Evolutionary conservation across 2,329 filamentous ascomycete species (phyloP).

Genomic region (Blumeria graminis): DNA sequence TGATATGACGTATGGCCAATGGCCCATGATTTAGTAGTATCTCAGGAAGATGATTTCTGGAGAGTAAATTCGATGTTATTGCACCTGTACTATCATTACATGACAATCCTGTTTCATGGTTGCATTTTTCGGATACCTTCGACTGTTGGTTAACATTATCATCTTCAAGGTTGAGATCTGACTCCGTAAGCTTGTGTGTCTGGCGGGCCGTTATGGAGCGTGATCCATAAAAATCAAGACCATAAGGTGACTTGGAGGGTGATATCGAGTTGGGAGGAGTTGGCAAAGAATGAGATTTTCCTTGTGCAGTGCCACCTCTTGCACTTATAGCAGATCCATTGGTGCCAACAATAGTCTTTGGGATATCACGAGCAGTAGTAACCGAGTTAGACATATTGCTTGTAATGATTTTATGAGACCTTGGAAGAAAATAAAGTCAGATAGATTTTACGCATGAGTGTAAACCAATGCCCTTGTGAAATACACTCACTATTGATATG

Average conservation of each 20-base stretch:
- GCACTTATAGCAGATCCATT: not conserved
- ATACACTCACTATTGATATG: too few species aligned
- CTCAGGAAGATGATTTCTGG: conserved; percentile 71
- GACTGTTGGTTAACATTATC: conserved; percentile 23
- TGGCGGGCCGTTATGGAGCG: not conserved
- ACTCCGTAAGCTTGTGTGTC: conserved; percentile 39
- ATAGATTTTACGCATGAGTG: too few species aligned
- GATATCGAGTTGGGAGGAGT: conserved; percentile 94
- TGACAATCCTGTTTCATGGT: conserved; percentile 11
- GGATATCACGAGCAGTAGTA: conserved; percentile 40
- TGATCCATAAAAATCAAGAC: not conserved
- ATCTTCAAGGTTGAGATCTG: conserved; percentile 69
- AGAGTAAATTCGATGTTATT: conserved; percentile 67
- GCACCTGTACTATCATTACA: conserved; percentile 47
- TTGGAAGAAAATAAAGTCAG: too few species aligned
- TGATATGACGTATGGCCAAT: conserved; percentile 81
- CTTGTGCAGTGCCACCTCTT: not conserved
- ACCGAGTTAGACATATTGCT: conserved; percentile 38
- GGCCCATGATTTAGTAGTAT: conserved; percentile 80
- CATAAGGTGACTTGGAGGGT: conserved; percentile 26
- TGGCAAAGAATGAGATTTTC: conserved; percentile 40
- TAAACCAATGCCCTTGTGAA: too few species aligned
- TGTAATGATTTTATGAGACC: not conserved
- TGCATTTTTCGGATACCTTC: conserved; percentile 7
- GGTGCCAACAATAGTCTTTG: conserved; percentile 29